These are phyloP conservation scores for Yarrowia galli DNA, from an alignment of 1,139 yeast genomes.

Conservation along the genomic window DNA sequence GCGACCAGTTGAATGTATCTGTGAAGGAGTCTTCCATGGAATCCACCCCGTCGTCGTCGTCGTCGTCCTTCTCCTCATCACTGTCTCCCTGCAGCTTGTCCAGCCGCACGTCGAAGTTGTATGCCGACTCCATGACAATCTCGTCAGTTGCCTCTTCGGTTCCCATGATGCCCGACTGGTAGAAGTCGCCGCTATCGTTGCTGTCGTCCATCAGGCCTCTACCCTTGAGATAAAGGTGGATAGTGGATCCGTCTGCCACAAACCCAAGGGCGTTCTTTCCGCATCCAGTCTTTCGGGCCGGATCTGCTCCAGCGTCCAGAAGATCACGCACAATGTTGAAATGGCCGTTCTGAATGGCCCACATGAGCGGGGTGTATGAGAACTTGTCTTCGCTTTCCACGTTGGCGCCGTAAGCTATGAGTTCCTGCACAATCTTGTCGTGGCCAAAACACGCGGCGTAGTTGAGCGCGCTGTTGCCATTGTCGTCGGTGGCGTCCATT, in stretches of 20 bases:
- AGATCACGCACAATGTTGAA: constrained; percentile 50
- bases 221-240: constrained; percentile 47
- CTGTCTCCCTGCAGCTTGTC: constrained; percentile 45
- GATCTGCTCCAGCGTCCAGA: constrained; percentile 52
- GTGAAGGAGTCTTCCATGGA: constrained; percentile 42
- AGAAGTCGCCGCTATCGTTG: constrained; percentile 46
- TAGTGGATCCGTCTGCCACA: constrained; percentile 49
- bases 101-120: constrained; percentile 50
- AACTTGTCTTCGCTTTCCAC: constrained; percentile 52
- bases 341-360: constrained; percentile 56
- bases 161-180: constrained; percentile 44
- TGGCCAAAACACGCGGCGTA: constrained; percentile 56
- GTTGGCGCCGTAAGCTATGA: constrained; percentile 52
- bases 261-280: constrained; percentile 54
- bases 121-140: constrained; percentile 48
- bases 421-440: constrained; percentile 51
- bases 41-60: constrained; percentile 40
- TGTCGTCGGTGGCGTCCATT: constrained; percentile 51
- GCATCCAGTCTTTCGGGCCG: constrained; percentile 46
- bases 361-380: constrained; percentile 57
- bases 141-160: constrained; percentile 44
- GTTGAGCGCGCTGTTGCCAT: constrained; percentile 53
- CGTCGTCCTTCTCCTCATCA: constrained; percentile 41
- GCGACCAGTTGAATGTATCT: constrained; percentile 52
- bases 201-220: constrained; percentile 46